Evolutionary conservation across 2,329 filamentous ascomycete genomes (phyloP), one percentile per base, ranked within the genome.

Genomic region (Pyricularia grisea): DNA sequence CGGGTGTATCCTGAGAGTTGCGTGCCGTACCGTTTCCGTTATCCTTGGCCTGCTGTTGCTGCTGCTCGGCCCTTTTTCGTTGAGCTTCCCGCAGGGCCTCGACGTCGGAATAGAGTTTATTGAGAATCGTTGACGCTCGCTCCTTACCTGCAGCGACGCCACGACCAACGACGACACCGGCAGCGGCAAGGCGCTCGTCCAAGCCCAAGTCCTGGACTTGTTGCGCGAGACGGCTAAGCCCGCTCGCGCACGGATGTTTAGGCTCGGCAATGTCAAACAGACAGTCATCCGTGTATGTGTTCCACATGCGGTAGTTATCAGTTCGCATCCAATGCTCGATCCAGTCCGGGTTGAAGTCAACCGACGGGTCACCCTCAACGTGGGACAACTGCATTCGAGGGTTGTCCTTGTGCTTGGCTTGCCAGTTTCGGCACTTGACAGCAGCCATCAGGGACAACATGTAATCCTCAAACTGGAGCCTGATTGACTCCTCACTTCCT

Each of bases 381-480:
- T 90, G 84, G 23, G 87, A 83, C 58, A 91, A 83, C 68, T 89
- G 82, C 64, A 84, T 83, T 72, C 86, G 88, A 6, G 89, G 82
- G 72, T 91, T 85, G 69, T 84, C 79, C 6, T 80, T 78, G 71
- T 88, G 81, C 69, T 80, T 79, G 23, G 79, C 77, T 30, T 89
- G 81, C 75, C 90, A 90, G 74, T 88, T 89, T 78, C 93, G 93
- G 77, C 97, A 98, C 77, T 97, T 97, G 73, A 94, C 91, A 0
- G 92, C 89, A 0, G 94, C 92, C 63, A 98, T 87, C 71, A 99
- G 85, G 0, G 93, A 92, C 28, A 98, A 85, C 6, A 99, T 86
- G 76, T 99, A 99, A 75, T 97, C 94, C 79, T 99, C 95, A 72
- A 99, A 99, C 75, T 98, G 94, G 60, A 97, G 87, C 33, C 95